A percentile compares a stretch with the other conserved stretches of the same genome.
phyloP scores from a whole-genome alignment of 139 green algal species.

The Edaphochlamys debaryana region DNA sequence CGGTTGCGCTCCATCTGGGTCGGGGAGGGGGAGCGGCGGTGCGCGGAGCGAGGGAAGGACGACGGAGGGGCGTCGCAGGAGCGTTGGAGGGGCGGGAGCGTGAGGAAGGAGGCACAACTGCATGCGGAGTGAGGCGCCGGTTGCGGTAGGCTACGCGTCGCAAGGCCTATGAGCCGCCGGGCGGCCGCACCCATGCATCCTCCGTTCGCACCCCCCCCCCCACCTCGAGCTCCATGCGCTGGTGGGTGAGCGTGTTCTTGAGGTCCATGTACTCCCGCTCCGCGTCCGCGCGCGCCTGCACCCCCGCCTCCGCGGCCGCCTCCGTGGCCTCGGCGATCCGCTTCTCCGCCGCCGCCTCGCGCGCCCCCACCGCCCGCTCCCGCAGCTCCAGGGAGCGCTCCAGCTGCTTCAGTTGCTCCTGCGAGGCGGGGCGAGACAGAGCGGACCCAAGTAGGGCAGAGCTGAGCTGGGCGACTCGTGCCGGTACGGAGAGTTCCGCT shows the following conservation, averaged over 20 bases:
- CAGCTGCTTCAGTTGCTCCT: conserved; percentile 58
- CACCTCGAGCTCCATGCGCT: conserved; percentile 60
- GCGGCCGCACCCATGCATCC: too few species aligned
- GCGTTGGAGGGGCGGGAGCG: too few species aligned
- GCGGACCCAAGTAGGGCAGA: not conserved
- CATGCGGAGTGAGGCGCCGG: too few species aligned
- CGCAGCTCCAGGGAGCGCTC: conserved; percentile 54
- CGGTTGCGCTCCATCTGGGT: conserved; percentile 54
- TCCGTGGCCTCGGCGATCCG: conserved; percentile 49
- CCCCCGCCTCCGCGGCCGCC: conserved; percentile 28
- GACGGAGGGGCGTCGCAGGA: too few species aligned
- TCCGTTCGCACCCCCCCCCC: too few species aligned
- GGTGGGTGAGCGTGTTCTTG: conserved; percentile 39
- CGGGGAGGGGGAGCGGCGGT: too few species aligned
- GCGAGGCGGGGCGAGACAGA: not conserved
- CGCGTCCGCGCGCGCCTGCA: conserved; percentile 27
- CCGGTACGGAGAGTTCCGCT: too few species aligned
- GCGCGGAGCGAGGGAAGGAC: not conserved
- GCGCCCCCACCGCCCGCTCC: conserved; percentile 50
- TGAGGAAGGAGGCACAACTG: too few species aligned
- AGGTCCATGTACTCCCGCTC: conserved; percentile 63
- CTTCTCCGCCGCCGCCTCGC: conserved; percentile 53
- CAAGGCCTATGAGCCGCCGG: too few species aligned
- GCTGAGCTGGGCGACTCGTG: too few species aligned
- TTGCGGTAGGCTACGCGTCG: too few species aligned